These are phyloP conservation scores for Vigna nakashimae DNA, from an alignment of 306 rosid genomes.

Conservation along the genomic window DNA sequence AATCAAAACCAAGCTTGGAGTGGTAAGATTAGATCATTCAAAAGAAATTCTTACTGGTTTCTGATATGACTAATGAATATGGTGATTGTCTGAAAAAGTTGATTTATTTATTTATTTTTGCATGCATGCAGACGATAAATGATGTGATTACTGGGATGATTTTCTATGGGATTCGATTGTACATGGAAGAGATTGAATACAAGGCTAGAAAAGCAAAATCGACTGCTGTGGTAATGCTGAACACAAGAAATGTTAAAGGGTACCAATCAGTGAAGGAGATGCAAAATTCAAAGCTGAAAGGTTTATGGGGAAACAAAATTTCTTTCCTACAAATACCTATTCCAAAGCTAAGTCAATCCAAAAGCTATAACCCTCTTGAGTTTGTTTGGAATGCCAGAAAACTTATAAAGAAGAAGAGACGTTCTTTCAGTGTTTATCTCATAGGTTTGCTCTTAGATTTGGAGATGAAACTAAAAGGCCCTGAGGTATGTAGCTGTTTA, in stretches of 20 bases:
- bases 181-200: slow-evolving; percentile 56
- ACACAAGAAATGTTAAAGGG: slow-evolving; percentile 53
- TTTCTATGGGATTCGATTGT: slow-evolving; percentile 58
- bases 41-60: too few species aligned
- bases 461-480: slow-evolving; percentile 61
- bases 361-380: slow-evolving; percentile 55
- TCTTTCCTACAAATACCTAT: slow-evolving; percentile 54
- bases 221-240: slow-evolving; percentile 61
- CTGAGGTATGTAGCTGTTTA: slow-evolving; percentile 49
- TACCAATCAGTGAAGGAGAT: slow-evolving; percentile 63
- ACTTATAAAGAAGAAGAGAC: slow-evolving; percentile 55
- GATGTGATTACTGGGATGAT: slow-evolving; percentile 59
- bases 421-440: slow-evolving; percentile 51
- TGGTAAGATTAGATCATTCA: slow-evolving; percentile 50
- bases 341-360: slow-evolving; percentile 51
- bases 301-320: slow-evolving; percentile 64
- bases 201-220: slow-evolving; percentile 48
- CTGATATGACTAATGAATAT: too few species aligned
- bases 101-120: too few species aligned
- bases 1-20: slow-evolving; percentile 63
- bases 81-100: too few species aligned
- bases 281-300: slow-evolving; percentile 43
- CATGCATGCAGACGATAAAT: slow-evolving; percentile 56
- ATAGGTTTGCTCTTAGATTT: slow-evolving; percentile 39
- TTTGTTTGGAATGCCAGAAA: slow-evolving; percentile 52